Evolutionary conservation across 805 yeast genomes (phyloP), one percentile per base, ranked within the genome.

Genomic region (Yamadazyma ubonensis): DNA sequence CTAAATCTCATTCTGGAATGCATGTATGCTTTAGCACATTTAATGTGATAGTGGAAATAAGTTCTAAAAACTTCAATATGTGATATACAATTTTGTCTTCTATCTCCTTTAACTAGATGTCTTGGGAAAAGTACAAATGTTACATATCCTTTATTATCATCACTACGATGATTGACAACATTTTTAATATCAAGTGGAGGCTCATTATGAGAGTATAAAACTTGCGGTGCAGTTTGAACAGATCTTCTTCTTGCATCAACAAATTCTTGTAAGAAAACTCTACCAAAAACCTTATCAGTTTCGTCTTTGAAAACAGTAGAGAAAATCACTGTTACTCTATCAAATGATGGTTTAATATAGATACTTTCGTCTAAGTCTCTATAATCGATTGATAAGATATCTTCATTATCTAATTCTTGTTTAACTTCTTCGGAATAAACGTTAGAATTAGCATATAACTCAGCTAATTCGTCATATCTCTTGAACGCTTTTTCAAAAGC

Each of bases 221-320:
- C 99, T 70, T 93, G 99, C 12, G 99, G 99, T 1, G 98, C 97
- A 36, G 93, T 90, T 67, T 93, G 99, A 45, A 93, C 91, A 4
- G 95, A 85, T 62, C 96, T 78, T 59, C 86, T 86, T 65, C 99
- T 81, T 8, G 98, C 96, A 61, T 90, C 97, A 32, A 89, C 96
- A 61, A 90, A 90, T 66, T 90, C 96, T 59, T 88, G 96, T 47
- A 88, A 69, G 57, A 88, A 88, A 26, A 88, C 95, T 61, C 83
- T 87, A 30, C 95, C 95, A 52, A 87, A 85, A 38, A 86, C 76
- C 59, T 86, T 88, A 65, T 93, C 99, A 3, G 98, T 93, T 63
- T 93, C 98, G 64, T 93, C 99, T 58, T 86, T 84, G 75, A 93
- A 93, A 17, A 88, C 73, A 3, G 98, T 93, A 35, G 96, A 87